These are phyloP conservation scores for Eutrema salsugineum DNA, from an alignment of 441 rosid genomes.

Conservation along the genomic window DNA sequence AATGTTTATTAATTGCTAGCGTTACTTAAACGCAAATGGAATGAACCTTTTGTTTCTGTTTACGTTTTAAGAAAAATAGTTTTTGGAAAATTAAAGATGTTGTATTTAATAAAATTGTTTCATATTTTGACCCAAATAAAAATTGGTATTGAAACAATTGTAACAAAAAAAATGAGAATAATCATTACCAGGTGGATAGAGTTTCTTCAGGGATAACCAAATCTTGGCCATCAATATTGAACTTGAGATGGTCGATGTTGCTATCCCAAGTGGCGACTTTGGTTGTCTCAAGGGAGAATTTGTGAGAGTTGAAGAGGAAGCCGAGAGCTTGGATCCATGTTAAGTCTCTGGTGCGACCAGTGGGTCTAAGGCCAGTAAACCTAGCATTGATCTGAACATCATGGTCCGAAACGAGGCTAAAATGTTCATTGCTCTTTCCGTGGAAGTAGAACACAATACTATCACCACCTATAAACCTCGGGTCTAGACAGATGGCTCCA, in stretches of 20 bases:
- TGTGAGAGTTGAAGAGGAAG: conserved; percentile 4
- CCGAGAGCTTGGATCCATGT: conserved; percentile 12
- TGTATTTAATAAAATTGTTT: too few species aligned
- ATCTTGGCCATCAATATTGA: background rate
- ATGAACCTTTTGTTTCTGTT: too few species aligned
- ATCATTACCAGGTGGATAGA: background rate
- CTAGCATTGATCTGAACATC: conserved; percentile 7
- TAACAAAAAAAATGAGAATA: background rate
- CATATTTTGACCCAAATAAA: too few species aligned
- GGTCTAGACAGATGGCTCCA: conserved; percentile 34
- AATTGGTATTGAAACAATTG: too few species aligned
- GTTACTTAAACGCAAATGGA: too few species aligned
- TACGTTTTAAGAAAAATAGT: too few species aligned
- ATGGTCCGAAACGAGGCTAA: background rate
- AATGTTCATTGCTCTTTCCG: conserved; percentile 45
- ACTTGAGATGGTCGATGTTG: background rate
- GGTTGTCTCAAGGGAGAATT: background rate
- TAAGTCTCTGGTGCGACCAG: background rate
- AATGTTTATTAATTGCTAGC: too few species aligned
- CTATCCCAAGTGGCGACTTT: conserved; percentile 3
- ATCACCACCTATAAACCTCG: conserved; percentile 74
- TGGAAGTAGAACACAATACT: conserved; percentile 74
- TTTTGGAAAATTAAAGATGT: too few species aligned
- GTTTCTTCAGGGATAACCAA: background rate
- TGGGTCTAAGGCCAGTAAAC: conserved; percentile 1